Conservation (phyloP, 768 basidiomycete genomes). For the Phanerodontia chrysosporium region DNA sequence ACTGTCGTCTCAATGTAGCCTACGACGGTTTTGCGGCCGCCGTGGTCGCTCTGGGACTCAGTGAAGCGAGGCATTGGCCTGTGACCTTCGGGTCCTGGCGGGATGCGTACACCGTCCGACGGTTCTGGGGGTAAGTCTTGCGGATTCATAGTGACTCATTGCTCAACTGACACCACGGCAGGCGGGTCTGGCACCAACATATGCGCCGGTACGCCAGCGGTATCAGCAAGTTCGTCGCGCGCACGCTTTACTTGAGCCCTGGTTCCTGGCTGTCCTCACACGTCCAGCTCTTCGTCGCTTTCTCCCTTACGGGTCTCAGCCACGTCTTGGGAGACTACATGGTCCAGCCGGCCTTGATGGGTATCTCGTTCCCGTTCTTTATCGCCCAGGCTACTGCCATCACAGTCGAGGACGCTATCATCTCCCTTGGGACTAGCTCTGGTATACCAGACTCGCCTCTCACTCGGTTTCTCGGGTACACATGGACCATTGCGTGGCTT, state of each 20-base stretch:
- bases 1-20: conserved; percentile 7
- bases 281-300: conserved; percentile 18
- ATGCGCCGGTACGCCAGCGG: conserved; percentile 7
- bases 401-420: conserved; percentile 14
- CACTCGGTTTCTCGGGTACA: too few species aligned
- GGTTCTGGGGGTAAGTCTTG: conserved; percentile 17
- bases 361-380: conserved; percentile 17
- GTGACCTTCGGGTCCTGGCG: conserved; percentile 15
- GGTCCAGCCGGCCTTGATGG: conserved; percentile 8
- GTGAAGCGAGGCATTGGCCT: conserved; percentile 14
- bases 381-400: conserved; percentile 12
- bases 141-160: not conserved
- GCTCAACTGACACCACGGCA: not conserved
- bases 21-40: conserved; percentile 4
- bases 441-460: not conserved
- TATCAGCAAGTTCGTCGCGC: conserved; percentile 10
- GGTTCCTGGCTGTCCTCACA: conserved; percentile 16
- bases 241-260: conserved; percentile 5
- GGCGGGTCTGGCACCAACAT: conserved; percentile 18
- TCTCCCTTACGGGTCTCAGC: conserved; percentile 14
- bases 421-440: conserved; percentile 1
- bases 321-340: conserved; percentile 17
- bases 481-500: too few species aligned
- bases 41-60: conserved; percentile 8
- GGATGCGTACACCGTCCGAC: conserved; percentile 19